Base-by-base conservation (phyloP, 140 eudicot genomes). In the Stevia rebaudiana region DNA sequence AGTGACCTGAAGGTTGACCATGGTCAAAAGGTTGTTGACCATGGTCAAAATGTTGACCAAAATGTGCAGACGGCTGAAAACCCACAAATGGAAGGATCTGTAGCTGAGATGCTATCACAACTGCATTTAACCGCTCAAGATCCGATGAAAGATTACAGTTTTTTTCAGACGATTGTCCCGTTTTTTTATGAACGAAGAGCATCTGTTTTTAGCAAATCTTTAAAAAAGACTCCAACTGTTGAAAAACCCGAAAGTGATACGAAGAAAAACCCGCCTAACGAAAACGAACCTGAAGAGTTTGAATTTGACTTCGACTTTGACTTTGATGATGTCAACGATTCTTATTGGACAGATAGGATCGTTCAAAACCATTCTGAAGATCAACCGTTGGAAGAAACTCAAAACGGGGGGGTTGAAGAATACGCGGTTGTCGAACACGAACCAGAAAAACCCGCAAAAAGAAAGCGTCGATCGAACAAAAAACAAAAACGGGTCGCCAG, bases 341-440 rank as follows among this genome's bases (percentile, higher is more conserved):
- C 94, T 23, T 90, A 90, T 71, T 90, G 97, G 97, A 82, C 89
- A 4, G 97, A 90, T 72, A 82, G 81, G 94, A 71, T 79, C 58
- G 70, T 90, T 24, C 94, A 86, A 43, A 74, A 86, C 74, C 72
- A 68, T 47, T 70, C 87, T 17, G 89, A 81, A 82, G 92, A 84
- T 63, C 91, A 83, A 41, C 42, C 64, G 3, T 28, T 75, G 36
- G 76, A 72, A 49, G 73, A 76, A 28, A 53, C 71, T 76, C 81
- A 79, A 48, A 82, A 80, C 30, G 88, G 81, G 16, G 83, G 53
- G 39, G 73, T 51, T 22, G 63, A 56, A 24, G 68, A 67, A 12
- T 15, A 41, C 65, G 84, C 74, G 70, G 53, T 67, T n/a, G 81
- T 67, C 41, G 68, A 67, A 6, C 52, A 23, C 35, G 87, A 76